Percentiles rank a stretch among this genome's conserved stretches.
These are phyloP conservation scores for Rosellinia necatrix DNA, from an alignment of 2,329 filamentous ascomycete species.

Conservation along the genomic window DNA sequence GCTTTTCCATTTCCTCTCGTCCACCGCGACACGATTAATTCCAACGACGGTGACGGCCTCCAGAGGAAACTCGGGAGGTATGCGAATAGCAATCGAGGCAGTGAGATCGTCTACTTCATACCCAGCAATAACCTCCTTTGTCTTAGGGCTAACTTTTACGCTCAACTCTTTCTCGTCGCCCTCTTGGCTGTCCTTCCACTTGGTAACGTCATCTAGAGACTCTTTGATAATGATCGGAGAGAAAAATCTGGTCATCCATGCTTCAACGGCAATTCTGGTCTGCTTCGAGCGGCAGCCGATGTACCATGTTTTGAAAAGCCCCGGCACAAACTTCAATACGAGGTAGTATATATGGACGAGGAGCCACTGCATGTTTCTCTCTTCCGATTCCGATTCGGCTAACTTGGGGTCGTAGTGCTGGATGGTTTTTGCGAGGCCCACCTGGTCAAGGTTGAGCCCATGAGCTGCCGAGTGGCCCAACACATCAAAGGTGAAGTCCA, in stretches of 20 bases:
- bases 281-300: conserved; percentile 79
- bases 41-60: conserved; percentile 76
- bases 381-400: conserved; percentile 63
- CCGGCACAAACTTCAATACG: conserved; percentile 75
- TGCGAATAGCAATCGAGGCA: conserved; percentile 78
- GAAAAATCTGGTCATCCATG: conserved; percentile 85
- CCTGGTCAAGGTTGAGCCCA: conserved; percentile 74
- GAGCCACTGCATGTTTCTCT: conserved; percentile 80
- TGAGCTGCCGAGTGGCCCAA: conserved; percentile 77
- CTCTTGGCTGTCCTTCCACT: conserved; percentile 65
- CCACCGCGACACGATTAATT: conserved; percentile 82
- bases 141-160: conserved; percentile 73
- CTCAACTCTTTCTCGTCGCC: conserved; percentile 60
- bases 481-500: conserved; percentile 83
- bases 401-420: conserved; percentile 56
- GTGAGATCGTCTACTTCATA: conserved; percentile 89
- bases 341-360: conserved; percentile 86
- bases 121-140: conserved; percentile 78
- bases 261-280: conserved; percentile 77
- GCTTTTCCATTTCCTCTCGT: conserved; percentile 88
- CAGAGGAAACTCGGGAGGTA: conserved; percentile 83
- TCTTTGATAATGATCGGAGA: conserved; percentile 71
- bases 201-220: conserved; percentile 68
- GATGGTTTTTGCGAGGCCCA: conserved; percentile 64
- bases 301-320: conserved; percentile 83